A percentile compares a stretch with the other conserved stretches of the same genome.
phyloP scores from a whole-genome alignment of 2,329 filamentous ascomycete species.

The Phaeosphaeriaceae sp. region DNA sequence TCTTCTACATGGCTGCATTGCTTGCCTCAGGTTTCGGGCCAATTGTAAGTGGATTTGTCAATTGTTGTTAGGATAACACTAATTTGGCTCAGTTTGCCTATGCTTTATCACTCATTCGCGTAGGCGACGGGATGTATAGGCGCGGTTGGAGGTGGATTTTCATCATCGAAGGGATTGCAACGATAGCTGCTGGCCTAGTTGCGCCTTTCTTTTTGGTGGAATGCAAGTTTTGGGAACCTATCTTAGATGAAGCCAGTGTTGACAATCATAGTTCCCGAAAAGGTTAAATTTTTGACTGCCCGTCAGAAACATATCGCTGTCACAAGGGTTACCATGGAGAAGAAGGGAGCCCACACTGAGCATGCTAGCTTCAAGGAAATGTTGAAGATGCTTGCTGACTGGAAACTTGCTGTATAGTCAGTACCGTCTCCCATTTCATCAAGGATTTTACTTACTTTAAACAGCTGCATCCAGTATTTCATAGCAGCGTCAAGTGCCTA shows the following conservation, averaged over 20 bases:
- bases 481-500: slow-evolving; percentile 35
- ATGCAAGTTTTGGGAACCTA: slow-evolving; percentile 12
- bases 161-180: slow-evolving; percentile 29
- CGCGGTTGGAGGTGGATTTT: slow-evolving; percentile 41
- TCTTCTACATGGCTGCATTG: slow-evolving; percentile 38
- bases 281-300: slow-evolving; percentile 33
- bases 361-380: slow-evolving; percentile 31
- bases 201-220: slow-evolving; percentile 34
- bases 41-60: slow-evolving; percentile 23
- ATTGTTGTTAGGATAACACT: not conserved
- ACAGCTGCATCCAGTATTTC: slow-evolving; percentile 38
- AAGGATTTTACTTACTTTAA: not conserved
- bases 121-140: slow-evolving; percentile 39
- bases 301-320: slow-evolving; percentile 35
- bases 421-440: slow-evolving; percentile 2
- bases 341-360: slow-evolving; percentile 26
- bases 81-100: slow-evolving; percentile 33
- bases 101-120: slow-evolving; percentile 38
- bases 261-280: slow-evolving; percentile 26
- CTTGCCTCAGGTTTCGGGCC: slow-evolving; percentile 42
- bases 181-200: slow-evolving; percentile 22
- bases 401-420: slow-evolving; percentile 39
- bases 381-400: slow-evolving; percentile 33
- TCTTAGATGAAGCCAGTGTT: not conserved
- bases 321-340: slow-evolving; percentile 34